phyloP scores from a whole-genome alignment of 2,329 filamentous ascomycete species.

The Arachnomyces sp. region DNA sequence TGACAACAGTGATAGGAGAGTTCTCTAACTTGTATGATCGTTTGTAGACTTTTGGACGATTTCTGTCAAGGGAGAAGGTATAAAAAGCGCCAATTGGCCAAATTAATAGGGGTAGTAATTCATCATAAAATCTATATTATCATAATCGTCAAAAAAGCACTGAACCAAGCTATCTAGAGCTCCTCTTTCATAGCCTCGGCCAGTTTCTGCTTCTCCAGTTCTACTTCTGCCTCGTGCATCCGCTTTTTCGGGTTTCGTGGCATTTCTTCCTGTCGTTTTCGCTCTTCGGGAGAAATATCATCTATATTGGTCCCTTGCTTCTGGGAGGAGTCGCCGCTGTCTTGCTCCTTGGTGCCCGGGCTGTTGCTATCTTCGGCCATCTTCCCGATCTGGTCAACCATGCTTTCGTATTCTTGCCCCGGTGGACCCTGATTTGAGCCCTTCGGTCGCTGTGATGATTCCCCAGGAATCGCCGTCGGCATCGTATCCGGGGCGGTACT shows the following conservation, averaged over 20 bases:
- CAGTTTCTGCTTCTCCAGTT: slow-evolving; percentile 14
- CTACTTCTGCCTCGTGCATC: slow-evolving; percentile 38
- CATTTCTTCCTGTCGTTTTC: slow-evolving; percentile 27
- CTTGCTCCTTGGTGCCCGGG: slow-evolving; percentile 6
- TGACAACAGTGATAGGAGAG: too few species aligned
- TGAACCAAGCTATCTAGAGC: slow-evolving; percentile 20
- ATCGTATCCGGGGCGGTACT: background rate
- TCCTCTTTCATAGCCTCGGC: slow-evolving; percentile 26
- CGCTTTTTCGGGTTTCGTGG: slow-evolving; percentile 41
- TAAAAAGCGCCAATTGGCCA: background rate
- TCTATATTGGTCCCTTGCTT: slow-evolving; percentile 23
- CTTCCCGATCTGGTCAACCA: slow-evolving; percentile 35
- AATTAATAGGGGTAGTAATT: slow-evolving; percentile 2
- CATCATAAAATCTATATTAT: slow-evolving; percentile 12
- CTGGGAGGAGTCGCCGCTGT: slow-evolving; percentile 9
- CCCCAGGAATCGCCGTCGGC: background rate
- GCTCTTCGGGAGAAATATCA: slow-evolving; percentile 29
- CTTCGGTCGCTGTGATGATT: slow-evolving; percentile 1
- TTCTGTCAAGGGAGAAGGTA: background rate
- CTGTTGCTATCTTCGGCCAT: slow-evolving; percentile 26
- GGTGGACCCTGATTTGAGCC: slow-evolving; percentile 15
- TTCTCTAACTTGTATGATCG: too few species aligned
- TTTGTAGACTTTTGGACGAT: too few species aligned
- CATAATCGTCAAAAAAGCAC: too few species aligned
- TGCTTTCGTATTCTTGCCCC: slow-evolving; percentile 22